phyloP scores from a whole-genome alignment of 441 rosid species.

The Populus hybrid region DNA sequence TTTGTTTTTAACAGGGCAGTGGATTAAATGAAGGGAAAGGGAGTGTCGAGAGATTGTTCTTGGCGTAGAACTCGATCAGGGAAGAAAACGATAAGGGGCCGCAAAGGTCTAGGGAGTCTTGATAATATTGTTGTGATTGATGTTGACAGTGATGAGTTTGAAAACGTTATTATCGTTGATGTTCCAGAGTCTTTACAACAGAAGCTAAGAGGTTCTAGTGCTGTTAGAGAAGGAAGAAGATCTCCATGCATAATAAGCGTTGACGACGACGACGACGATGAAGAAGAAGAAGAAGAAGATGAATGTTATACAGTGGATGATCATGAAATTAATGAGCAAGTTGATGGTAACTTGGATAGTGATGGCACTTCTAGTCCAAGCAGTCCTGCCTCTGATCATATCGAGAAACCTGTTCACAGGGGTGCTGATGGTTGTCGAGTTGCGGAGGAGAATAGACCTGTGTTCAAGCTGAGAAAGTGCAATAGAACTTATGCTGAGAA shows the following conservation, averaged over 20 bases:
- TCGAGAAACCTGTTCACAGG: slow-evolving; percentile 22
- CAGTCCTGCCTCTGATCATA: slow-evolving; percentile 20
- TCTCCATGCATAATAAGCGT: slow-evolving; percentile 48
- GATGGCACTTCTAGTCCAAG: slow-evolving; percentile 34
- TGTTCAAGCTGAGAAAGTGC: slow-evolving; percentile 46
- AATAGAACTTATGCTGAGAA: slow-evolving; percentile 23
- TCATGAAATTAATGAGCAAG: slow-evolving; percentile 28
- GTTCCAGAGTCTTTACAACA: slow-evolving; percentile 40
- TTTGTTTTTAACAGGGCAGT: slow-evolving; percentile 9
- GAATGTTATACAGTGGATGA: slow-evolving; percentile 32
- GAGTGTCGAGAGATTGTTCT: slow-evolving; percentile 35
- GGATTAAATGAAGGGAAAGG: slow-evolving; percentile 31
- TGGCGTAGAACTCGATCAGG: slow-evolving; percentile 33
- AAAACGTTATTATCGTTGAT: slow-evolving; percentile 58
- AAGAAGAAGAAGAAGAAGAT: slow-evolving; percentile 1
- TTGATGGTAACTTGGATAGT: slow-evolving; percentile 27
- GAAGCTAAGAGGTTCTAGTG: slow-evolving; percentile 32
- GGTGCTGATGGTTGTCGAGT: slow-evolving; percentile 45
- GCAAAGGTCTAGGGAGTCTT: slow-evolving; percentile 26
- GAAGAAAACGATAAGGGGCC: slow-evolving; percentile 34
- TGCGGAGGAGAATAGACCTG: slow-evolving; percentile 31
- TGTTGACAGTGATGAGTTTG: slow-evolving; percentile 44
- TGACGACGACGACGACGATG: slow-evolving; percentile 31
- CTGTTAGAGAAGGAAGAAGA: slow-evolving; percentile 24
- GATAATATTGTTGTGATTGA: slow-evolving; percentile 58